Base-by-base conservation (phyloP, 176 grass and related monocot genomes). In the Hyparrhenia diplandra region DNA sequence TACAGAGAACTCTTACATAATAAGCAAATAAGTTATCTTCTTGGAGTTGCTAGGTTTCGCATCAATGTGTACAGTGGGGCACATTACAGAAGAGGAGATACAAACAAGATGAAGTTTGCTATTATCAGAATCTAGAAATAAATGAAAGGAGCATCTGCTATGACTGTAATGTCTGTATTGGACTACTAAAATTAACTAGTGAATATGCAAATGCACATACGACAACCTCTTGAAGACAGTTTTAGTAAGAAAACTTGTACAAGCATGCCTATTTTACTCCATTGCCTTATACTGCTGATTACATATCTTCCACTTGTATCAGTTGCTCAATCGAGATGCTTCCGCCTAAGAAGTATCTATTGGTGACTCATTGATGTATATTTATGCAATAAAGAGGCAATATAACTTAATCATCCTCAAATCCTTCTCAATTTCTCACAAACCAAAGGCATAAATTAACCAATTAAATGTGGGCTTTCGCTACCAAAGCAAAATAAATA, bases 401-500 rank as follows among this genome's bases (percentile, higher is more conserved):
- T 63, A 63, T 63, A 63, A 62, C 59, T 62, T 6, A 2, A 28
- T 62, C 24, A 63, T 30, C 27, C 1, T 63, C 27, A 63, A 16
- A n/a, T 9, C 14, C 2, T 17, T 6, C 12, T 17, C 20, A 13
- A 37, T 67, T 21, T 23, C 12, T 7, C 35, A 69, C 75, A 55
- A 9, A 36, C 64, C 2, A 1, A 75, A 55, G 20, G 25, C 65
- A 55, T 59, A 64, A 32, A 57, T 4, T 66, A 88, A 83, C 86
- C 80, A 88, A 78, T 29, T 83, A 72, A 79, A 78, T 78, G 74
- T 21, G 67, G 41, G 20, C 47, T 79, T 78, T 79, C 36, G 39
- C 21, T n/a, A 71, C 8, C 58, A 43, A 35, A 2, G 6, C 13
- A 31, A 43, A 9, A 55, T n/a, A 4, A 40, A 67, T 74, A 63